A percentile compares a stretch with the other conserved stretches of the same genome.
Conservation (phyloP, 176 grass and related monocot species). For the Rhynchospora tenuis region DNA sequence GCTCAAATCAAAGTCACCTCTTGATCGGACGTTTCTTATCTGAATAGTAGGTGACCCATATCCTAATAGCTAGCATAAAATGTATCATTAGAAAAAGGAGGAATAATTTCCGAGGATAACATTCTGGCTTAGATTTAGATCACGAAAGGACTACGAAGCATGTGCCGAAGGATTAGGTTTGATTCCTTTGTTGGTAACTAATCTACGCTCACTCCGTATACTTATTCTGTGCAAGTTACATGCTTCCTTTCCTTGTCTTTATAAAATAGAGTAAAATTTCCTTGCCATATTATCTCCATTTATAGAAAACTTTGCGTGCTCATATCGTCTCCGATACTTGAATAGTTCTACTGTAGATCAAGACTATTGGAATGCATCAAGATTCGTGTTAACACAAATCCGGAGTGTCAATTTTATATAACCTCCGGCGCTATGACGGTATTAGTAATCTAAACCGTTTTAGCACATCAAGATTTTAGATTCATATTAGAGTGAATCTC, state of each 20-base stretch:
- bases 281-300: not conserved
- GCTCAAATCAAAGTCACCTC: not conserved
- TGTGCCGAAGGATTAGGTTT: not conserved
- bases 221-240: not conserved
- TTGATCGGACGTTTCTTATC: not conserved
- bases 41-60: not conserved
- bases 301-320: not conserved
- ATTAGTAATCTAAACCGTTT: too few species aligned
- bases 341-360: too few species aligned
- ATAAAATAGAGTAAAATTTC: too few species aligned
- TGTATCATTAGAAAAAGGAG: not conserved
- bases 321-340: too few species aligned
- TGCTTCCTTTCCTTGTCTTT: not conserved
- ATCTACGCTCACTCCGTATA: not conserved
- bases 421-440: too few species aligned
- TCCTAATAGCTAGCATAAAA: not conserved
- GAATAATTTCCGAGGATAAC: not conserved
- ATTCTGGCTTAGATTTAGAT: not conserved
- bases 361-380: too few species aligned
- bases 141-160: not conserved
- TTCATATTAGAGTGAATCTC: too few species aligned
- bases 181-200: conserved; percentile 1
- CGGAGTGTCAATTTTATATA: too few species aligned
- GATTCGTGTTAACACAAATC: too few species aligned
- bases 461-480: too few species aligned